Base-by-base conservation (phyloP, 495 filamentous ascomycete genomes). In the Aspergillus coremiiformis region DNA sequence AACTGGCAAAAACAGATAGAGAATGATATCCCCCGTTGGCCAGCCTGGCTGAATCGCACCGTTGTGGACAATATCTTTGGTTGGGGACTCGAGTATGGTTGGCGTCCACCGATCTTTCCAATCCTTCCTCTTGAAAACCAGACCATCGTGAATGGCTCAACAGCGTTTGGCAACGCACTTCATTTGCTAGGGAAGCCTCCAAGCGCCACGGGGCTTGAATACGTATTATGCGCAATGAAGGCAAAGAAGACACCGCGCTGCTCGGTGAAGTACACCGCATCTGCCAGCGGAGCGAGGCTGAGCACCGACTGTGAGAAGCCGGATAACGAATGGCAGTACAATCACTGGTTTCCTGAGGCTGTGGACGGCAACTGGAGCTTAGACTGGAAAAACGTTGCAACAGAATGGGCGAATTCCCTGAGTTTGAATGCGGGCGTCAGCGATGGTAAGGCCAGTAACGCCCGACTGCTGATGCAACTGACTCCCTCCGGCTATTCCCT, bases 51-150 rank as follows among this genome's bases (percentile, higher is more conserved):
- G 0, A 86, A 86, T 54, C 60, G 61, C 2, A 89, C 86, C 1
- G 75, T 66, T 0, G 78, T 88, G 14, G 85, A 90, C 49, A 77
- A 84, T 24, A 63, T 90, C 20, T 90, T 90, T 59, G 69, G 74
- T 12, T 89, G 84, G 73, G 80, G 78, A 1, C 44, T 58, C 6
- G 59, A 67, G 20, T 75, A 78, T 24, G 58, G 60, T 3, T 69
- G 81, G 37, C 70, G 68, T 1, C 78, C 81, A 0, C 85, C 86
- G 0, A 64, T 84, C 32, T 90, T 89, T 56, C 76, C 76, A n/a
- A 79, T 78, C 56, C 72, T 72, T 11, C 86, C 86, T 0, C 56
- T 63, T 7, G 60, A 75, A 1, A 82, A 75, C 67, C 88, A 90
- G 63, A 85, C 85, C 1, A 72, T 90, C 30, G 62, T 80, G 51